Evolutionary conservation across 176 grass and related monocot genomes (phyloP).

Genomic region (Carex scoparia): DNA sequence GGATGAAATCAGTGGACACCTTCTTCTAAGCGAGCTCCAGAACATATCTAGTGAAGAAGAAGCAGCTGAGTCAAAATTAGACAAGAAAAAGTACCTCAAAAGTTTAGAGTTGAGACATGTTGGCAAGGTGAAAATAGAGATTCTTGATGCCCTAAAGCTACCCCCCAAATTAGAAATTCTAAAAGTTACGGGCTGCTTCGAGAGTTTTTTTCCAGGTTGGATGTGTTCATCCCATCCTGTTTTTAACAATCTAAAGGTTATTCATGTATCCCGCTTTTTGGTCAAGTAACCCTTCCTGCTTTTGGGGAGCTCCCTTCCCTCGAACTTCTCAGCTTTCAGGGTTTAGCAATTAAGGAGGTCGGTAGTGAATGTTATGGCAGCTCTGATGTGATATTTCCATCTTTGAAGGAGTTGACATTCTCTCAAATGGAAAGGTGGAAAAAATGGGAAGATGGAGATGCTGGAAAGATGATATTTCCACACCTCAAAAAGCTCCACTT

Average conservation of each 20-base stretch:
- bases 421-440: conserved; percentile 14
- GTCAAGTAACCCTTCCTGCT: conserved; percentile 29
- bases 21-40: conserved; percentile 24
- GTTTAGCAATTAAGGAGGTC: conserved; percentile 9
- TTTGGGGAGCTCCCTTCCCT: conserved; percentile 35
- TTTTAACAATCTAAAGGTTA: conserved; percentile 11
- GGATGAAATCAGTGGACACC: background rate
- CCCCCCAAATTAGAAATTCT: background rate
- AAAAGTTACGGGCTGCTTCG: background rate
- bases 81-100: conserved; percentile 7
- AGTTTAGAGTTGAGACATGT: background rate
- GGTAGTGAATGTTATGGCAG: conserved; percentile 34
- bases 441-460: conserved; percentile 7
- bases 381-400: conserved; percentile 28
- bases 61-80: conserved; percentile 11
- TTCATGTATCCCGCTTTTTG: conserved; percentile 14
- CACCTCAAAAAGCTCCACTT: conserved; percentile 30
- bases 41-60: background rate
- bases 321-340: conserved; percentile 14
- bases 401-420: conserved; percentile 30
- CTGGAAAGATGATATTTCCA: background rate
- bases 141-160: conserved; percentile 29
- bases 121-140: background rate
- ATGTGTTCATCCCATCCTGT: background rate
- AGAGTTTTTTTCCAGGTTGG: background rate